Evolutionary conservation across 208 protist species (phyloP).

Genomic region (Phytomonas sp.): DNA sequence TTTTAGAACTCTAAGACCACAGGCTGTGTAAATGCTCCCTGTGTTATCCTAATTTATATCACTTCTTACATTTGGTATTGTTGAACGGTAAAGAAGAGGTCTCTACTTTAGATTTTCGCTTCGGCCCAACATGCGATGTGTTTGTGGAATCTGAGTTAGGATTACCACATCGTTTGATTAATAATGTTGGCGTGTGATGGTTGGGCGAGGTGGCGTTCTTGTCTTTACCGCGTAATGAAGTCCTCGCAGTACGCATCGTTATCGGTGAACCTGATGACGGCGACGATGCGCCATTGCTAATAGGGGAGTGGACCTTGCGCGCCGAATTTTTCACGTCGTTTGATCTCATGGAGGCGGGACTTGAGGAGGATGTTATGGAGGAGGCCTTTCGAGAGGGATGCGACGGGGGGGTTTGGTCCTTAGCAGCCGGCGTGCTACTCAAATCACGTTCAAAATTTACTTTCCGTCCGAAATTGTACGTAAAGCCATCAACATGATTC

Average conservation of each 20-base stretch:
- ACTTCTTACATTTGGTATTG: not conserved
- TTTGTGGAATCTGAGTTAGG: not conserved
- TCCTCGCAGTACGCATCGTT: not conserved
- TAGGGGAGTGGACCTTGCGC: not conserved
- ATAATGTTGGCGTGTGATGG: not conserved
- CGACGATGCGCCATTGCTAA: not conserved
- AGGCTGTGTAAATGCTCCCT: not conserved
- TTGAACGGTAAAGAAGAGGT: not conserved
- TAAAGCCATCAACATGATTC: slow-evolving; percentile 53
- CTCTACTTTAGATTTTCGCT: not conserved
- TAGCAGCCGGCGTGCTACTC: not conserved
- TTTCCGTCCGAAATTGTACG: slow-evolving; percentile 34
- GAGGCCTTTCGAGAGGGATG: not conserved
- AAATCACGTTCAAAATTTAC: not conserved
- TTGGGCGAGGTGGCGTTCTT: not conserved
- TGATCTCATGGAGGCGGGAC: not conserved
- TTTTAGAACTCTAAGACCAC: not conserved
- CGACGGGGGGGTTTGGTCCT: not conserved
- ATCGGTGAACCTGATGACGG: not conserved
- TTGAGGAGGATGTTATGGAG: not conserved
- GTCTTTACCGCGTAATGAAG: not conserved
- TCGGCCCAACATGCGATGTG: not conserved
- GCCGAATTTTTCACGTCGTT: not conserved
- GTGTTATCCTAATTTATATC: not conserved
- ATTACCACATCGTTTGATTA: not conserved